phyloP scores from a whole-genome alignment of 2,329 filamentous ascomycete genomes.

The Coniochaeta sp. region DNA sequence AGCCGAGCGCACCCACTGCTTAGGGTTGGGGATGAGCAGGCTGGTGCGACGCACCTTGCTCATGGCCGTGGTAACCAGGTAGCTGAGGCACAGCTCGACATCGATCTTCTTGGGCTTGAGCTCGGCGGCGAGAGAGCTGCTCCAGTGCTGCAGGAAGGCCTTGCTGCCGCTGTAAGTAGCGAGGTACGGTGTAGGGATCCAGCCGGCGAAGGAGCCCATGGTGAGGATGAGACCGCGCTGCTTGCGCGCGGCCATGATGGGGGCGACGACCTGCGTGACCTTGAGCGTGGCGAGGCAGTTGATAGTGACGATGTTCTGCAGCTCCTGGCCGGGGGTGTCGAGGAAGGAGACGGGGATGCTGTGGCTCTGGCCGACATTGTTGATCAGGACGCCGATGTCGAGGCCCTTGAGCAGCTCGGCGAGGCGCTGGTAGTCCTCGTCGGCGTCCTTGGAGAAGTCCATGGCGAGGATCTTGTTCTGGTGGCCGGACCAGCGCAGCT shows the following conservation, averaged over 20 bases:
- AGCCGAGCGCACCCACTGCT: slow-evolving; percentile 71
- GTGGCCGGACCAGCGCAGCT: slow-evolving; percentile 55
- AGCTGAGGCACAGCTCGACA: slow-evolving; percentile 86
- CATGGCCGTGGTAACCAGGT: slow-evolving; percentile 94
- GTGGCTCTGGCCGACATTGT: slow-evolving; percentile 95
- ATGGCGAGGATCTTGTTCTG: slow-evolving; percentile 77
- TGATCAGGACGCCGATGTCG: slow-evolving; percentile 82
- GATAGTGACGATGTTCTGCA: slow-evolving; percentile 87
- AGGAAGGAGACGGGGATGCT: slow-evolving; percentile 86
- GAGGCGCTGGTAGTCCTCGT: slow-evolving; percentile 72
- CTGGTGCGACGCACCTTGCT: slow-evolving; percentile 83
- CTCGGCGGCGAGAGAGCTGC: slow-evolving; percentile 75
- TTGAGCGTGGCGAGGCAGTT: slow-evolving; percentile 89
- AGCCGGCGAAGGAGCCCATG: slow-evolving; percentile 94
- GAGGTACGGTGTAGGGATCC: slow-evolving; percentile 83
- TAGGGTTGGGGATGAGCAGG: slow-evolving; percentile 71
- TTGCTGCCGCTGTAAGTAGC: slow-evolving; percentile 98
- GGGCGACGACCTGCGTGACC: slow-evolving; percentile 77
- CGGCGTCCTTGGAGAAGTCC: slow-evolving; percentile 79
- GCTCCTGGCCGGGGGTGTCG: slow-evolving; percentile 70
- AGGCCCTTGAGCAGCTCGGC: slow-evolving; percentile 61
- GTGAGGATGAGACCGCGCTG: slow-evolving; percentile 87
- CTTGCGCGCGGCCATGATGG: slow-evolving; percentile 77
- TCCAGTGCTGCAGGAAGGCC: slow-evolving; percentile 97
- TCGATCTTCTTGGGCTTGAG: slow-evolving; percentile 73